Evolutionary conservation across 495 filamentous ascomycete genomes (phyloP).

Genomic region (Lasiosphaeria ovina): DNA sequence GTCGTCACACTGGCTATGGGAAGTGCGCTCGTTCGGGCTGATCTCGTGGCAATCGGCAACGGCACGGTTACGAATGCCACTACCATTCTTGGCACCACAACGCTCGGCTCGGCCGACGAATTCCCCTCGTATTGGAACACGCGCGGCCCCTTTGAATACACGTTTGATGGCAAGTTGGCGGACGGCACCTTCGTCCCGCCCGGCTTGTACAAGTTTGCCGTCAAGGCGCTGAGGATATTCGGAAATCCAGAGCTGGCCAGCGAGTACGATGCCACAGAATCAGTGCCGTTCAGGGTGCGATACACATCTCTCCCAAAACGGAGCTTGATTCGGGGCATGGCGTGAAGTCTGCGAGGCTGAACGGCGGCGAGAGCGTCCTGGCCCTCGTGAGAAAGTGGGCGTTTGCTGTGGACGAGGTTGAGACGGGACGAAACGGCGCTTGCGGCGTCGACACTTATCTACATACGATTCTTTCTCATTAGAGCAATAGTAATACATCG

Average conservation of each 20-base stretch:
- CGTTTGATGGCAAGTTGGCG: slow-evolving; percentile 44
- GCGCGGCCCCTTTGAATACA: slow-evolving; percentile 30
- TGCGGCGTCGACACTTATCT: too few relatives aligned
- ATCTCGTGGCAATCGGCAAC: slow-evolving; percentile 39
- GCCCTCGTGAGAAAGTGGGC: too few relatives aligned
- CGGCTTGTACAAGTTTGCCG: slow-evolving; percentile 45
- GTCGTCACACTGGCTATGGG: slow-evolving; percentile 42
- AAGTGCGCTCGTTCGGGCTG: slow-evolving; percentile 41
- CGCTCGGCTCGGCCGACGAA: slow-evolving; percentile 32
- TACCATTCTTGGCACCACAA: slow-evolving; percentile 36
- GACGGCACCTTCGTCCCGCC: slow-evolving; percentile 42
- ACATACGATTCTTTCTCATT: too few relatives aligned
- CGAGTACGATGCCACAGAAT: slow-evolving; percentile 41
- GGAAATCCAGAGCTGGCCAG: slow-evolving; percentile 30
- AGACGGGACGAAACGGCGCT: too few relatives aligned
- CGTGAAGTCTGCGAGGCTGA: too few relatives aligned
- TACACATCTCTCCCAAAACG: slow-evolving; percentile 19
- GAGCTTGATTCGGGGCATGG: background rate
- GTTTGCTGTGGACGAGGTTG: too few relatives aligned
- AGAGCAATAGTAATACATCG: too few relatives aligned
- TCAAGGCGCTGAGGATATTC: slow-evolving; percentile 45
- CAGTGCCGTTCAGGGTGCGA: slow-evolving; percentile 36
- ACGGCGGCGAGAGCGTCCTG: too few relatives aligned
- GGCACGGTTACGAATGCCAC: slow-evolving; percentile 25
- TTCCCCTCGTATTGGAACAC: slow-evolving; percentile 42